Conservation (phyloP, 2,329 filamentous ascomycete species). For the Drechslerella stenobrocha region DNA sequence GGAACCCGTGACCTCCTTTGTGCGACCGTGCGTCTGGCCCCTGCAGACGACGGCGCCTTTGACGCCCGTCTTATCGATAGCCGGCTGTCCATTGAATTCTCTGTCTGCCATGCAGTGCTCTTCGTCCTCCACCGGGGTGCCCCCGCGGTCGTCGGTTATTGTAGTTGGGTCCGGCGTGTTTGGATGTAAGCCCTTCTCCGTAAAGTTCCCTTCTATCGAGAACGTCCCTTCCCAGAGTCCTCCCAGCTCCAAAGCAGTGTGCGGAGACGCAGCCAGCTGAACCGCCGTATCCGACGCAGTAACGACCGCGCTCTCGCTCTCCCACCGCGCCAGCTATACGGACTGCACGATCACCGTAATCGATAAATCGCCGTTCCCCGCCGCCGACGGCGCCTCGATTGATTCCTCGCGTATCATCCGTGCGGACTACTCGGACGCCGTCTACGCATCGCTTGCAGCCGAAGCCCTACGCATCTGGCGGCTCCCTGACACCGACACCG, state of each 20-base stretch:
- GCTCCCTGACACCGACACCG: constrained; percentile 32
- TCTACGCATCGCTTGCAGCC: constrained; percentile 74
- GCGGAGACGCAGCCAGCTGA: too few relatives aligned
- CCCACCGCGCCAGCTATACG: constrained; percentile 60
- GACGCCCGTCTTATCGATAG: too few relatives aligned
- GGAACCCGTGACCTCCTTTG: not conserved
- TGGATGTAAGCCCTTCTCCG: constrained; percentile 56
- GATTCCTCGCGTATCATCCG: constrained; percentile 68
- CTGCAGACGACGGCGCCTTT: too few relatives aligned
- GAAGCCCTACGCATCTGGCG: constrained; percentile 72
- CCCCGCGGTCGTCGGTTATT: constrained; percentile 60
- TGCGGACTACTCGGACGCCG: constrained; percentile 76
- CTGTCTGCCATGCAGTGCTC: too few relatives aligned
- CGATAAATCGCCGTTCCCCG: constrained; percentile 64
- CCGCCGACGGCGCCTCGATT: constrained; percentile 65
- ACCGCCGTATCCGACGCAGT: too few relatives aligned
- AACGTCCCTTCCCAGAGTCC: too few relatives aligned
- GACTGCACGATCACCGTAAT: constrained; percentile 65
- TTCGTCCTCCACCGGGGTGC: constrained; percentile 16
- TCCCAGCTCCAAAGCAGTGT: too few relatives aligned
- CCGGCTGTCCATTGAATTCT: too few relatives aligned
- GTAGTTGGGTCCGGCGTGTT: constrained; percentile 72
- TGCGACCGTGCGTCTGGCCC: not conserved
- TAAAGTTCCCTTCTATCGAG: too few relatives aligned
- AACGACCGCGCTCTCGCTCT: constrained; percentile 51